Base-by-base conservation (phyloP, 257 asterid species). In the Parsonsia alboflavescens region DNA sequence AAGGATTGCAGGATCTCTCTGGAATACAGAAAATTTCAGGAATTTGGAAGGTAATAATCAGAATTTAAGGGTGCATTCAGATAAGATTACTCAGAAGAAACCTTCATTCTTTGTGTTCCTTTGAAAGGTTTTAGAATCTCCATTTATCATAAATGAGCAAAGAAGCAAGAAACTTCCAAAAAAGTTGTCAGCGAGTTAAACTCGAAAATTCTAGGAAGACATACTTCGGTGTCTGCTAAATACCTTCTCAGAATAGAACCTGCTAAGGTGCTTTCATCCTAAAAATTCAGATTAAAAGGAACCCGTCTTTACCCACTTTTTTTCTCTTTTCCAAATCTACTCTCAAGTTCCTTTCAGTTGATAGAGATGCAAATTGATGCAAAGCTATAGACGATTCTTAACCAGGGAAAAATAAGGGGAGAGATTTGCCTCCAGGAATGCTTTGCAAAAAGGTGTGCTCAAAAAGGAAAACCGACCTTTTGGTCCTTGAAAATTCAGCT, bases 1-100 rank as follows among this genome's bases (percentile, higher is more conserved):
- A 53, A 46, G 53, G 52, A 76, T 21, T 13, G 44, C 44, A 44
- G 56, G 71, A 42, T 70, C 63, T 41, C 33, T 48, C 56, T 70
- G 71, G 33, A 65, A 48, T 69, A 7, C 26, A 54, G 39, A 72
- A 33, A 72, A n/a, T 13, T 8, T 72, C 26, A 11, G 13, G 6
- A 73, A 8, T 44, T 57, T 26, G 57, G 24, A 58, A 24, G 59
- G 69, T 44, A 44, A 6, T 24, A 39, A n/a, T 36, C 10, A 12
- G 2, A 54, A 11, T 48, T 48, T 33, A 11, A 11, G 49, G 16
- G 33, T 36, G 9, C 19, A 59, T 16, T 16, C 49, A 24, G 33
- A 54, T 13, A 5, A 56, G 9, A 33, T 41, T 22, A 45, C 56
- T 11, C 26, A 73, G 30, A 11, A 58, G 56, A 53, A 19, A 48